Percentiles rank a stretch among this genome's conserved stretches.
Evolutionary conservation across 2,329 filamentous ascomycete genomes (phyloP).

Genomic region (Cladophialophora psammophila): DNA sequence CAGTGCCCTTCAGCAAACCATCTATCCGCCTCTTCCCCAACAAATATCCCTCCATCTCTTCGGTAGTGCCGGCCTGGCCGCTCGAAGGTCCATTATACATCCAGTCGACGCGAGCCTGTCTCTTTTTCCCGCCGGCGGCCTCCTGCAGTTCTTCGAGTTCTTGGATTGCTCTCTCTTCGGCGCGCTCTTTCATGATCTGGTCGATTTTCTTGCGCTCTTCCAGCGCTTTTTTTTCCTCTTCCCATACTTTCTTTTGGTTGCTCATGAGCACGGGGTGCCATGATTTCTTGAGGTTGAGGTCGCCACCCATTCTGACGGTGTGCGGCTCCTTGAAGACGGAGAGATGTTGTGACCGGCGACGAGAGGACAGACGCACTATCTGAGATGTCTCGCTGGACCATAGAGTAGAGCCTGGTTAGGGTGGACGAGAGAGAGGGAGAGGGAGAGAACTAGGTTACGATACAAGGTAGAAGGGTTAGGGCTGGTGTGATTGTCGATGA

Average conservation of each 20-base stretch:
- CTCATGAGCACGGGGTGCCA: slow-evolving; percentile 91
- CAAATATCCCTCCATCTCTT: slow-evolving; percentile 93
- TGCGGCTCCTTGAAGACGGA: not conserved
- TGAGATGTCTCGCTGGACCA: no score
- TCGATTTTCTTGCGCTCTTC: slow-evolving; percentile 95
- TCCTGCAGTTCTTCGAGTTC: slow-evolving; percentile 91
- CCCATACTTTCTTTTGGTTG: slow-evolving; percentile 90
- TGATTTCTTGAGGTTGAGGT: slow-evolving; percentile 77
- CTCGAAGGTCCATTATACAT: slow-evolving; percentile 91
- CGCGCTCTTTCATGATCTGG: slow-evolving; percentile 88
- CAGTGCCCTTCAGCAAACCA: slow-evolving; percentile 80
- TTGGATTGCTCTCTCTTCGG: slow-evolving; percentile 90
- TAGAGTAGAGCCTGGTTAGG: not conserved
- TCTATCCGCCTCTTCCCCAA: slow-evolving; percentile 93
- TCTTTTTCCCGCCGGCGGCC: slow-evolving; percentile 81
- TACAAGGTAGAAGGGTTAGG: not conserved
- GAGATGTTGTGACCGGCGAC: not conserved
- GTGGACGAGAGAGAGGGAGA: not conserved
- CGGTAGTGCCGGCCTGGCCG: slow-evolving; percentile 75
- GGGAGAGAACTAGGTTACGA: no score
- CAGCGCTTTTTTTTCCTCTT: slow-evolving; percentile 89
- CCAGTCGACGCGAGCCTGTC: slow-evolving; percentile 89
- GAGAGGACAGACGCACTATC: not conserved
- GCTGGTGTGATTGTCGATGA: not conserved
- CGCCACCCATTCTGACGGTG: slow-evolving; percentile 78